A percentile compares a stretch with the other conserved stretches of the same genome.
These are phyloP conservation scores for Golubevia pallescens DNA, from an alignment of 1,284 basidiomycete genomes.

Conservation along the genomic window DNA sequence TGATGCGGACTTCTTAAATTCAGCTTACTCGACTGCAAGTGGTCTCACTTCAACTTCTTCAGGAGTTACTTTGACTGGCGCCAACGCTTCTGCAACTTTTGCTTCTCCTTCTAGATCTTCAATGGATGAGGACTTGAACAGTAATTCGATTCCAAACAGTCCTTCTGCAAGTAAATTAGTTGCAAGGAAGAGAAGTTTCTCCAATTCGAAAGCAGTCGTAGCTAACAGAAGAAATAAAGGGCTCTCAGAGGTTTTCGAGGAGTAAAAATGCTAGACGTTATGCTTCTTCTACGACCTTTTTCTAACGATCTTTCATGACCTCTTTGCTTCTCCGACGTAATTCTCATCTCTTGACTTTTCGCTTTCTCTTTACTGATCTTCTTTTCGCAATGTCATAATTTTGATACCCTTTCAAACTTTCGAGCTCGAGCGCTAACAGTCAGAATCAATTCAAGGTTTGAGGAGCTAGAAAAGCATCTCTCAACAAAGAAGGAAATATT, in stretches of 20 bases:
- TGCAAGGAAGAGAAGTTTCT: background rate
- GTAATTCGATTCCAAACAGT: background rate
- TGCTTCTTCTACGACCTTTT: too few relatives aligned
- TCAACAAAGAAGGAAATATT: too few relatives aligned
- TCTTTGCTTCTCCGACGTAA: too few relatives aligned
- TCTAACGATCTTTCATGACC: too few relatives aligned
- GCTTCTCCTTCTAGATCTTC: background rate
- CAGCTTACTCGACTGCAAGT: background rate
- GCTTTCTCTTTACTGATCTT: too few relatives aligned
- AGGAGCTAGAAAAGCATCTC: too few relatives aligned
- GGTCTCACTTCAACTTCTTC: background rate
- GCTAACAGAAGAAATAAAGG: background rate
- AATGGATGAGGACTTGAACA: background rate
- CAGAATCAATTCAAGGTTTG: too few relatives aligned
- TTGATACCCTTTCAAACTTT: too few relatives aligned
- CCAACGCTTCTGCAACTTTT: background rate
- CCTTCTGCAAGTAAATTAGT: background rate
- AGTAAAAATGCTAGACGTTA: background rate
- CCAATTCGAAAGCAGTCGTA: background rate
- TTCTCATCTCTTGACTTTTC: too few relatives aligned
- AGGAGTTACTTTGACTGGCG: background rate
- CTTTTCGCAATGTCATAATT: too few relatives aligned
- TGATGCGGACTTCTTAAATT: background rate
- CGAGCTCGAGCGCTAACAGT: too few relatives aligned
- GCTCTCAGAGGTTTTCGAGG: background rate